Evolutionary conservation across 75 land plant genomes (phyloP).

Genomic region (Isoetes taiwanensis): DNA sequence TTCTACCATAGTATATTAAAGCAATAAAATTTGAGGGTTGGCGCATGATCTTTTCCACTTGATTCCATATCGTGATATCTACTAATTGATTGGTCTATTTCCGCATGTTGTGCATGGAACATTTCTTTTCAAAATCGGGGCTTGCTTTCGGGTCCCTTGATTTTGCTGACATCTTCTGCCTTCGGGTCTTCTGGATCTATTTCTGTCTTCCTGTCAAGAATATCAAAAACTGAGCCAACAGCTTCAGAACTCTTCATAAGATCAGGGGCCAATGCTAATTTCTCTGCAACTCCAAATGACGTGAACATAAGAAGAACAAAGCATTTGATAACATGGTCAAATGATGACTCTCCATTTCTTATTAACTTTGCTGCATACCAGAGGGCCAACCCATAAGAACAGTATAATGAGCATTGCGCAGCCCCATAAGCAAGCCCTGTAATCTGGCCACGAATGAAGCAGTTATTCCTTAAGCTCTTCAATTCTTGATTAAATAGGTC

Average conservation of each 20-base stretch:
- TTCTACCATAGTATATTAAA: too few species aligned
- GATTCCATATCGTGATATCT: too few species aligned
- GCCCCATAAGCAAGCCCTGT: not conserved
- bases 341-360: not conserved
- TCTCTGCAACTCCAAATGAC: slow-evolving; percentile 2
- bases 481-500: not conserved
- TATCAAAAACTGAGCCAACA: slow-evolving; percentile 2
- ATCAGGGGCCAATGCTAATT: not conserved
- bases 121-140: too few species aligned
- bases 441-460: not conserved
- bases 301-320: not conserved
- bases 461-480: not conserved
- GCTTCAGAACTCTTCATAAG: not conserved
- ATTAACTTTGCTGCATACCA: slow-evolving; percentile 5
- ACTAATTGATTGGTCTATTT: too few species aligned
- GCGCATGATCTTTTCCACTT: too few species aligned
- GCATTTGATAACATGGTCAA: not conserved
- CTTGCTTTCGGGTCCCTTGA: too few species aligned
- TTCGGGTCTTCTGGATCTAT: not conserved
- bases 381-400: not conserved
- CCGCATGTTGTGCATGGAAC: too few species aligned
- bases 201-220: slow-evolving; percentile 5
- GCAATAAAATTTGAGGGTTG: too few species aligned
- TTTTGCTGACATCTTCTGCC: not conserved
- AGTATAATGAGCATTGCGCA: not conserved